Evolutionary conservation across 2,329 filamentous ascomycete genomes (phyloP), one percentile per base, ranked within the genome.

Genomic region (Phaeosphaeriaceae sp.): DNA sequence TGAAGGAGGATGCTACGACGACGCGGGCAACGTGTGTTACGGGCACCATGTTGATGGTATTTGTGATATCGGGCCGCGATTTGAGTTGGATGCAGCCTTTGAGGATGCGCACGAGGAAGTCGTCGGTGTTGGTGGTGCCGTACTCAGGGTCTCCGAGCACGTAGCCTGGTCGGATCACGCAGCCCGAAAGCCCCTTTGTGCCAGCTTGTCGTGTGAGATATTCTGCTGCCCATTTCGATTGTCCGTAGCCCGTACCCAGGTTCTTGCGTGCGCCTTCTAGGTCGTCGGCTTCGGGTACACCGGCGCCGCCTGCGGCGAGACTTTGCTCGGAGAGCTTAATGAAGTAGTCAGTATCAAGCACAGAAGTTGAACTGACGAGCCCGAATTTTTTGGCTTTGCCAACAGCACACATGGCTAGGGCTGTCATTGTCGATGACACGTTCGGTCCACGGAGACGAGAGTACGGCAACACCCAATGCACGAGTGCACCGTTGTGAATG

Each of bases 1-100:
- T 82, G 61, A 95, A 80, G 0, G 85, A 82, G 4, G 87, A 79
- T 0, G 92, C 90, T 15, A 91, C 85, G 20, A 96, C 88, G 6
- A 96, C 83, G n/a, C 84, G 81, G 1, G 87, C 84, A 29, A 97
- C 92, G 59, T 96, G 90, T 54, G 86, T 85, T 20, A 96, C 92
- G 0, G 93, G 92, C 0, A 96, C 89, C 72, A 87, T 85, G 77
- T 97, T 97, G 73, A 97, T 85, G 0, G 90, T 90, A 77, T 96
- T 97, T 70, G 80, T 75, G 60, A 97, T 95, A 59, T 83, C 81
- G 1, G 92, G 93, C 0, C 90, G 82, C 2, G 81, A 80, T 2
- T 77, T 77, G 2, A 97, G 79, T 73, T 97, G 92, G 42, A 96
- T 79, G 64, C 91, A 96, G 48, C 91, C 92, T 77, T 97, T 96